Base-by-base conservation (phyloP, 495 filamentous ascomycete genomes). In the Tetracladium marchalianum region DNA sequence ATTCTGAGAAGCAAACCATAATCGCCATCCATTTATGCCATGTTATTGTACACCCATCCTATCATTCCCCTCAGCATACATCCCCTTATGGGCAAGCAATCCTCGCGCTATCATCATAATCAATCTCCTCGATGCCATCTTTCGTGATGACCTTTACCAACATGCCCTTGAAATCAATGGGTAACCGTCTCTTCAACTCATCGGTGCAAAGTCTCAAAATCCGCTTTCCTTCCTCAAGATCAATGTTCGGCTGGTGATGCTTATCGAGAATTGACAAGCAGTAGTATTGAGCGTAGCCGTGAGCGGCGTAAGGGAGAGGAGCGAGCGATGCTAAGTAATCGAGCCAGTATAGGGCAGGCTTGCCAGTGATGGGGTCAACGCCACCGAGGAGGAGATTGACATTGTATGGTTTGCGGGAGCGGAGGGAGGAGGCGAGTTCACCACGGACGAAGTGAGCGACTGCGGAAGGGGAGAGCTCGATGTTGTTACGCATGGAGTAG, bases 271-370 rank as follows among this genome's bases (percentile, higher is more conserved):
- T 90, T 2, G 87, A 93, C 36, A 97, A 73, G 64, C 89, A 95
- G 73, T 95, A 95, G 68, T 94, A 94, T 70, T 98, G 92, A 31
- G 92, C 93, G 67, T 98, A 98, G 47, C 92, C 92, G 56, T 98
- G 92, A 38, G 93, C 92, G 19, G 92, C 93, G 63, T 98, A 98
- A 52, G 92, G 92, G 27, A 97, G 71, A 11, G 79, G 71, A 1
- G 90, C 92, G 60, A 87, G 68, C 34, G 89, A 81, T 42, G 92
- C 92, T 61, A 98, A 77, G 63, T 97, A 96, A 65, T 98, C 92
- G 49, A 95, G 74, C 92, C 92, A 98, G 78, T 90, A 95, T 47
- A 98, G 70, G 59, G 80, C 81, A 12, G 93, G 90, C 69, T 87
- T 81, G 66, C 84, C 70, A 43, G 84, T 85, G 64, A 90, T 89